Conservation (phyloP, 192 early-diverging fungal species). For the Podila minutissima region DNA sequence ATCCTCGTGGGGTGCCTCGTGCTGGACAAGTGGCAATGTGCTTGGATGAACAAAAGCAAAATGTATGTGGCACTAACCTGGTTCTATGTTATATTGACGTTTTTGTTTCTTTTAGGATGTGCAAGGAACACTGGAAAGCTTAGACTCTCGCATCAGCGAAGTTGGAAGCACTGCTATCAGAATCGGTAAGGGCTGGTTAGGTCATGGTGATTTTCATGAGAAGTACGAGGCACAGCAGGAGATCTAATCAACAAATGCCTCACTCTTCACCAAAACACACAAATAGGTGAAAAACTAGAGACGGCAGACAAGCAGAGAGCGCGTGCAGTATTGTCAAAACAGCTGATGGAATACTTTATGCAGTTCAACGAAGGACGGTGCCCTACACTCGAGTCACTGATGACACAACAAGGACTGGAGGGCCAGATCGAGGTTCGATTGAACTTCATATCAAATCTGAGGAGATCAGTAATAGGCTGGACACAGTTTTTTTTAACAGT, state of each 20-base stretch:
- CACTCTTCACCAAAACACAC: not conserved
- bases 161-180: conserved; percentile 97
- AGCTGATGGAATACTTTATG: conserved; percentile 93
- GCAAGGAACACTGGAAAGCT: conserved; percentile 84
- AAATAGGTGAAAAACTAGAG: conserved; percentile 93
- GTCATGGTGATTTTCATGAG: no score
- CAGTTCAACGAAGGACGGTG: conserved; percentile 87
- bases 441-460: not conserved
- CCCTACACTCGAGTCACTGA: conserved; percentile 77
- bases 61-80: not conserved
- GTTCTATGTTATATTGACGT: not conserved
- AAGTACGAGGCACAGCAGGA: no score
- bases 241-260: not conserved
- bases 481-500: not conserved
- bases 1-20: not conserved
- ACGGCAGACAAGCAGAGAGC: conserved; percentile 92
- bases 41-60: not conserved
- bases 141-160: conserved; percentile 90
- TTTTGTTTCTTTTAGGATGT: conserved; percentile 70
- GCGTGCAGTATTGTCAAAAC: conserved; percentile 87
- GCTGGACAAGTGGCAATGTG: not conserved
- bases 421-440: conserved; percentile 78
- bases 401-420: conserved; percentile 77
- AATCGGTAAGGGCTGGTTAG: conserved; percentile 67
- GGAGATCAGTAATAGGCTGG: no score